Evolutionary conservation across 225 moss, liverwort and hornwort species (phyloP), one percentile per base, ranked within the genome.

Genomic region (Lunularia cruciata): DNA sequence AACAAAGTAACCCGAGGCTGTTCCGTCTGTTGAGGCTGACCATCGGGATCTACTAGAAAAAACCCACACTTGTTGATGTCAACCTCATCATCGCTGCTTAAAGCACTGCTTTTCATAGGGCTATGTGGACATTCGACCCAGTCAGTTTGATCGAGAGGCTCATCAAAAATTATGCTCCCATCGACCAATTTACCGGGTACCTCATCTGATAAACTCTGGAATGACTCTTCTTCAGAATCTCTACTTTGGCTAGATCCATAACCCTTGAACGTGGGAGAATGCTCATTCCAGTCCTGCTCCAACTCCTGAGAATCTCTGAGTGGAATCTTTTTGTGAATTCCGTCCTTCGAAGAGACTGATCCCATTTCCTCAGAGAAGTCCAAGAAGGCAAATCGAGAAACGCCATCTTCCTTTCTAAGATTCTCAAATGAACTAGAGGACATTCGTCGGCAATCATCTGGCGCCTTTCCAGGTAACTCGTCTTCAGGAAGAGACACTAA

Each of bases 91-190:
- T 75, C 82, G 60, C 57, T 46, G 34, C 53, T 49, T 6, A 38
- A 27, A 6, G 47, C 61, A 57, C 30, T 33, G 47, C 76, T 69
- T 52, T 70, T 73, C 70, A 56, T 59, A 23, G 81, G 76, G 47
- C 79, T 79, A 60, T 75, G 67, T 45, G 73, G 65, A 63, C 77
- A 77, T 53, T 81, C 73, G 32, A 77, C 74, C 81, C 81, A 81
- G 37, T 81, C 77, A 30, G 77, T 66, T 25, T 73, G 77, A 46
- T 77, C 81, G 43, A 76, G 45, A 69, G 72, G 70, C 64, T 79
- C 74, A 46, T 79, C 75, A 47, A 55, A 60, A 20, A 40, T 25
- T 33, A 56, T 28, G 32, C 45, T 53, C 33, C 46, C 75, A 11
- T 67, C 67, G 10, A 61, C 61, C 36, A 45, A 47, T 55, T 56